Evolutionary conservation across 495 filamentous ascomycete species (phyloP), one percentile per base, ranked within the genome.

Genomic region (Parachaetomium inaequale): DNA sequence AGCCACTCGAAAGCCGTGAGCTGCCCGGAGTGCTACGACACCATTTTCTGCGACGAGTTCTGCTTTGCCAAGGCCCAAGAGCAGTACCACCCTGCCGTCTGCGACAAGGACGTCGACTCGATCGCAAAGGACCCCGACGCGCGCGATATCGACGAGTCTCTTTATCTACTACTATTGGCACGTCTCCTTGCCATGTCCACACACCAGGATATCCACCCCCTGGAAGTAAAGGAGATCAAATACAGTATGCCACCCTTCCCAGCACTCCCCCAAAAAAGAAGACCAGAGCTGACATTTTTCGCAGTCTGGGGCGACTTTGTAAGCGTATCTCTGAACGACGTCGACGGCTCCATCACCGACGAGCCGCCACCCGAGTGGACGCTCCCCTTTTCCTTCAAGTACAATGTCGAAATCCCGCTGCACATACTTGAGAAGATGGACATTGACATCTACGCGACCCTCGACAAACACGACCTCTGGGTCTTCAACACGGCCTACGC

Each of bases 361-460:
- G 77, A 75, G 12, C 80, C 82, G 19, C 81, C 82, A n/a, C 81
- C 81, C 17, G 73, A 83, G 58, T 84, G 81, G 76, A 88, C 87
- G 0, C 85, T 98, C 0, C 93, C 93, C 0, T 98, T 96, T 80
- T 89, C 87, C 56, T 98, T 98, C 79, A 79, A 87, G 47, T 84
- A 87, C 64, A 93, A 93, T 65, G 87, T 98, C 66, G 83, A 91
- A 50, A 83, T 83, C 21, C 93, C 93, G 0, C 84, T 92, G 26
- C 90, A 96, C 62, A 79, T 97, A 17, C 82, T 98, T 14, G 88
- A 92, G 68, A 92, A 92, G 72, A 93, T 98, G 89, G 89, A 90
- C 57, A 80, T 96, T 12, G 87, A 96, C 68, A 89, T 92, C 49
- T 98, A 91, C 76, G 78, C 79, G 19, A 77, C 81, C 2, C 78